Percentiles rank a stretch among this genome's conserved stretches.
Evolutionary conservation across 352 stramenopile genomes (phyloP).

Genomic region (Pythium guiyangense): DNA sequence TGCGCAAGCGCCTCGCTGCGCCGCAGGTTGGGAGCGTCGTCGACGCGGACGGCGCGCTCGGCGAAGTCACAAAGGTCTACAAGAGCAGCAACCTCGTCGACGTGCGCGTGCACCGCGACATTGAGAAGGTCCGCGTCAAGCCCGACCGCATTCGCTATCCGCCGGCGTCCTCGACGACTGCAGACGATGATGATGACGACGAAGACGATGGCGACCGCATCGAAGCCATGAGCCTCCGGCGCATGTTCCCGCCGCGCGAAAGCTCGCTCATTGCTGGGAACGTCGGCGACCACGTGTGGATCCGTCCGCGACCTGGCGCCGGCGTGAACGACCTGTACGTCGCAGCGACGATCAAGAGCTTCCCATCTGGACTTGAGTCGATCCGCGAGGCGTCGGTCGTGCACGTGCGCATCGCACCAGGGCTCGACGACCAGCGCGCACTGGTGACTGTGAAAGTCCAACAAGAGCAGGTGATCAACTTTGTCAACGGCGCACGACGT

Average conservation of each 20-base stretch:
- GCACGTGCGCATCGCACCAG: conserved; percentile 52
- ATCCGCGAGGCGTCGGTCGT: conserved; percentile 39
- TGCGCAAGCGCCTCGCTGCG: conserved; percentile 29
- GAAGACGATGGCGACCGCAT: conserved; percentile 21
- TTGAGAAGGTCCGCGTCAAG: conserved; percentile 52
- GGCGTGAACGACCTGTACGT: conserved; percentile 36
- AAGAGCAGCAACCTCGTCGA: conserved; percentile 27
- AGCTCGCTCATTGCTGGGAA: conserved; percentile 46
- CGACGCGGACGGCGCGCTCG: conserved; percentile 56
- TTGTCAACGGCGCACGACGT: conserved; percentile 28
- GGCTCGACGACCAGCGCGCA: conserved; percentile 17
- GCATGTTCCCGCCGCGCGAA: conserved; percentile 54
- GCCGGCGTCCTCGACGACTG: conserved; percentile 11
- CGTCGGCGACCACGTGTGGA: conserved; percentile 66
- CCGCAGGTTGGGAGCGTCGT: conserved; percentile 72
- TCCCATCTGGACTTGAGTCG: conserved; percentile 46
- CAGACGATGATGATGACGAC: conserved; percentile 9
- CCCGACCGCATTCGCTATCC: conserved; percentile 52
- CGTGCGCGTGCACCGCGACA: conserved; percentile 39
- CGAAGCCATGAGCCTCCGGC: conserved; percentile 70
- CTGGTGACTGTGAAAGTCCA: conserved; percentile 44
- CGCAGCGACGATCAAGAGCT: conserved; percentile 57
- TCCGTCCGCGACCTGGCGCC: conserved; percentile 28
- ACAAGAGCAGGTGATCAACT: conserved; percentile 57
- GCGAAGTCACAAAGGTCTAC: conserved; percentile 53